phyloP scores from a whole-genome alignment of 1,284 basidiomycete genomes.

The Rugosomyces carneus region DNA sequence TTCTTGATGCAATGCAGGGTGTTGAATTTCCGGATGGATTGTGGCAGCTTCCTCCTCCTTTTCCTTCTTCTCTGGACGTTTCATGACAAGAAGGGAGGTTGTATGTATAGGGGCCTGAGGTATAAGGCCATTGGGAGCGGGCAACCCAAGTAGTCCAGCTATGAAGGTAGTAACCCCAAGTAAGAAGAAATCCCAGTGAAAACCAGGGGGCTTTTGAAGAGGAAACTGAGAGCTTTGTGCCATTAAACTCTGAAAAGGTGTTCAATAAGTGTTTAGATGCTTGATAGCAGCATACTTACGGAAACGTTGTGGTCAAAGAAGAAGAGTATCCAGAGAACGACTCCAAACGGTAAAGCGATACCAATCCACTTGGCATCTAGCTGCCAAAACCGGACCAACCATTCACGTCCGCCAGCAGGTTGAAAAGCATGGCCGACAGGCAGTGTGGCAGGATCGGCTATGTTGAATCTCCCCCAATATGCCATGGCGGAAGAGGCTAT shows the following conservation, averaged over 20 bases:
- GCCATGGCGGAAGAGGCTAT: constrained; percentile 70
- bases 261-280: not conserved
- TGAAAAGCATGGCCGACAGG: constrained; percentile 67
- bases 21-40: constrained; percentile 10
- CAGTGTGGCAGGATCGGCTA: constrained; percentile 58
- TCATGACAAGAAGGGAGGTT: constrained; percentile 76
- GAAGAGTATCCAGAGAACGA: constrained; percentile 68
- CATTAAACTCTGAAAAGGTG: constrained; percentile 65
- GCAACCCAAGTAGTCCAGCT: constrained; percentile 84
- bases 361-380: constrained; percentile 88
- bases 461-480: constrained; percentile 79
- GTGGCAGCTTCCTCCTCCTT: constrained; percentile 30
- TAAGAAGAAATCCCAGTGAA: constrained; percentile 87
- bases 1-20: constrained; percentile 9
- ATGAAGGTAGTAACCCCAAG: constrained; percentile 92
- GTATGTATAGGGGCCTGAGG: constrained; percentile 97
- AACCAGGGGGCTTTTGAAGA: constrained; percentile 86
- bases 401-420: constrained; percentile 69
- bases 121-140: constrained; percentile 93
- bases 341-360: constrained; percentile 70
- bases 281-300: constrained; percentile 32
- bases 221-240: constrained; percentile 92
- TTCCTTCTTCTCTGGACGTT: constrained; percentile 35
- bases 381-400: constrained; percentile 92
- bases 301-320: constrained; percentile 86